Base-by-base conservation (phyloP, 108 stramenopile species). In the Cyclotella sp. region DNA sequence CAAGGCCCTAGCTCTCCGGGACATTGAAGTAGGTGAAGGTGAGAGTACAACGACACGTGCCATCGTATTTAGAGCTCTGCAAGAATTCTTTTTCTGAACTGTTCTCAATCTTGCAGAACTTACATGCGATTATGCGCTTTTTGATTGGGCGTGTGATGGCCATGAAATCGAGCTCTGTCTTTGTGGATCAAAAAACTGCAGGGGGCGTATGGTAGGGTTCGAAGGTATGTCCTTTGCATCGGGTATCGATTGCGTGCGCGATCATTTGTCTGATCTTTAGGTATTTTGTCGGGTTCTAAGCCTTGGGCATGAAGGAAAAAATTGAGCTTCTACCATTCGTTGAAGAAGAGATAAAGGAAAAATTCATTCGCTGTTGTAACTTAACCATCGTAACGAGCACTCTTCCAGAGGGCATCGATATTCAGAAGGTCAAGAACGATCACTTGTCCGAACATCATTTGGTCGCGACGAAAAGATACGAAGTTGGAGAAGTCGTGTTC, bases 111-210 rank as follows among this genome's bases (percentile, higher is more conserved):
- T 27, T 24, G 57, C 27, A 58, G 57, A 81, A 59, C 26, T 81
- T 39, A 81, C 79, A 0, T 81, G 79, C 43, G 79, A 81, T 68
- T 81, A 81, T 30, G 75, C 75, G 24, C 51, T 76, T 39, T 81
- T 81, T 18, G 79, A 81, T 39, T 81, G 55, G 46, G 16, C 59
- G 10, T 81, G 75, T 49, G 21, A 69, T 63, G 79, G 75, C 18
- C 75, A 76, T 16, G 68, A 76, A 29, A 81, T 81, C 39, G 79
- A 81, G 69, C 30, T 63, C 11, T 81, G 79, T 54, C 66, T 54
- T 13, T 81, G 79, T 30, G 79, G 79, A 11, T 57, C 79, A 26
- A 39, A n/a, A 7, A 69, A 75, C 8, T 80, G 79, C 45, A 39
- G 74, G 19, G 75, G 79, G 0, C 76, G 71, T 41, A 76, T 81